Evolutionary conservation across 2,329 filamentous ascomycete species (phyloP), one percentile per base, ranked within the genome.

Genomic region (Neofusicoccum cordaticola): DNA sequence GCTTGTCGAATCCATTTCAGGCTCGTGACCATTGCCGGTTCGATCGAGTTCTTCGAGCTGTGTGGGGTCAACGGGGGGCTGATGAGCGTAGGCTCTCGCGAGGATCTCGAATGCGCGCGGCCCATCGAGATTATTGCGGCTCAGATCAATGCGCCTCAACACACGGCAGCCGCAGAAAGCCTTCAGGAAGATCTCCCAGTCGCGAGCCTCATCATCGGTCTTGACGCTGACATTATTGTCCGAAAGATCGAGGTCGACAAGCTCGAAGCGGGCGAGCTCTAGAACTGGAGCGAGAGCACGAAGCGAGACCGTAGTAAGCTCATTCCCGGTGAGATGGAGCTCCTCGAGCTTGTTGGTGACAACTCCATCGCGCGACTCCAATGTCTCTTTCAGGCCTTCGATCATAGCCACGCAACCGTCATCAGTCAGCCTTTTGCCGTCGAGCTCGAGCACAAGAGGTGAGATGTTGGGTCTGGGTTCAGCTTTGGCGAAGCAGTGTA

Each of bases 201-300:
- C 70, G 4, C 65, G 56, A 39, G 77, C 75, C 42, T 82, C 72
- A 19, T 75, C 69, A 8, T 73, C 68, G 9, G 68, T 76, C 4
- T 65, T 67, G 27, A 84, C 74, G 11, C 67, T 69, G 66, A 85
- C 79, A 0, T 73, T 66, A 68, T 85, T 85, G 22, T 75, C 67
- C 8, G 81, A 79, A 7, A 85, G 69, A 66, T 83, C 79, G 19
- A 84, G 71, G 31, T 80, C 79, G 66, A 77, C 77, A 15, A 85
- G 69, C 44, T 82, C 79, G n/a, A 74, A 73, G n/a, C 69, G 66
- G 7, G 78, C 77, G n/a, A 79, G 70, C 12, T 71, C 67, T 52
- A 84, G 74, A 39, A 82, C 72, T 19, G 73, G 70, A 2, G 78
- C 77, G 3, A 85, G 73, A 48, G 74, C 74, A 8, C 69, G 70